A percentile compares a stretch with the other conserved stretches of the same genome.
Evolutionary conservation across 2,329 filamentous ascomycete genomes (phyloP).

Genomic region (Aspergillus sp.): DNA sequence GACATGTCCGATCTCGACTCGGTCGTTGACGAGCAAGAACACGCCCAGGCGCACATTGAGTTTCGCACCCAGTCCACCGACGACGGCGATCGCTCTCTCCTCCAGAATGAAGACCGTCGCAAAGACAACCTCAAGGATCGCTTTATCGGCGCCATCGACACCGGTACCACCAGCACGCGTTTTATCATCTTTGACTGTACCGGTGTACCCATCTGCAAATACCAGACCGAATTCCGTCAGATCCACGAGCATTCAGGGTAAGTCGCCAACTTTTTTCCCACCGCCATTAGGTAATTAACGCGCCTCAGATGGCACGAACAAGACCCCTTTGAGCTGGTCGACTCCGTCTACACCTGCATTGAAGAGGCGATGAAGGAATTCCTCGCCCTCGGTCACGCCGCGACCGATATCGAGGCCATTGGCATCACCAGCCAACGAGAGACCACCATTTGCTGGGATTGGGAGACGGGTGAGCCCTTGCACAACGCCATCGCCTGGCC

Average conservation of each 20-base stretch:
- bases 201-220: constrained; percentile 74
- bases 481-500: constrained; percentile 89
- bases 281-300: constrained; percentile 5
- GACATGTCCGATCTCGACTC: constrained; percentile 28
- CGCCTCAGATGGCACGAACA: constrained; percentile 79
- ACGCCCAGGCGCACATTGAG: constrained; percentile 17
- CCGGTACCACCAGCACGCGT: constrained; percentile 83
- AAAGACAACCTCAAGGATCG: constrained; percentile 34
- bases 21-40: constrained; percentile 21
- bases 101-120: constrained; percentile 32
- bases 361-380: constrained; percentile 73
- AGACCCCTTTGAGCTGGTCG: constrained; percentile 73
- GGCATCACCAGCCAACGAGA: constrained; percentile 91
- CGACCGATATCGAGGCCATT: constrained; percentile 69
- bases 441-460: constrained; percentile 83
- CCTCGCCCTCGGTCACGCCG: constrained; percentile 64
- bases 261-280: constrained; percentile 26
- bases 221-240: constrained; percentile 85
- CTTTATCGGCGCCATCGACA: constrained; percentile 85
- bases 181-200: constrained; percentile 86
- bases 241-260: constrained; percentile 83
- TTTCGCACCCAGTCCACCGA: constrained; percentile 29
- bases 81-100: constrained; percentile 35
- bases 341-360: constrained; percentile 76
- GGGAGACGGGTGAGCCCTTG: constrained; percentile 73